A percentile compares a stretch with the other conserved stretches of the same genome.
These are phyloP conservation scores for Diaporthe nobilis DNA, from an alignment of 2,329 filamentous ascomycete genomes.

Conservation along the genomic window DNA sequence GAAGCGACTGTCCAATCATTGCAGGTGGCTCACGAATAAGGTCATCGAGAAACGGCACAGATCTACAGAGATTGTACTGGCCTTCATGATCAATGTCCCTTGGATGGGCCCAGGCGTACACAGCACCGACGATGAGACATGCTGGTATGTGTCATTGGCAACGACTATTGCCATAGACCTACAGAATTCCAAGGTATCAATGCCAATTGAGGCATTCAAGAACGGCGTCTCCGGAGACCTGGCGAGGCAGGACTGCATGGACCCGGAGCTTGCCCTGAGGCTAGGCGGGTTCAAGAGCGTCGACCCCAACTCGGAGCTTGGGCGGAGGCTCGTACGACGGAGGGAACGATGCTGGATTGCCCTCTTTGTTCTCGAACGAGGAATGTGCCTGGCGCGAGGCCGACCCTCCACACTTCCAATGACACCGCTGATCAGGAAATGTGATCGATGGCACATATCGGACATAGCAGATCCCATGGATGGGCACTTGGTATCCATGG, in stretches of 20 bases:
- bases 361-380: constrained; percentile 79
- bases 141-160: constrained; percentile 78
- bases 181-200: constrained; percentile 78
- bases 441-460: constrained; percentile 78
- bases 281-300: constrained; percentile 78
- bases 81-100: constrained; percentile 82
- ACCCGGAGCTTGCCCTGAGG: constrained; percentile 73
- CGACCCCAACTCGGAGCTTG: constrained; percentile 72
- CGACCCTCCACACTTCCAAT: constrained; percentile 78
- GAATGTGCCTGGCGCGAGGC: constrained; percentile 79
- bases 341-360: constrained; percentile 80
- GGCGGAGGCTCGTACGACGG: constrained; percentile 72
- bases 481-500: constrained; percentile 79
- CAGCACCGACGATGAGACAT: constrained; percentile 81
- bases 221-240: constrained; percentile 62
- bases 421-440: constrained; percentile 75
- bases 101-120: constrained; percentile 80
- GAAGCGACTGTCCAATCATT: constrained; percentile 75
- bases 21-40: constrained; percentile 72
- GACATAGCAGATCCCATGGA: constrained; percentile 76
- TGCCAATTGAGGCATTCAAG: constrained; percentile 65
- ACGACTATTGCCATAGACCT: constrained; percentile 78
- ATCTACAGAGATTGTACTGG: constrained; percentile 81
- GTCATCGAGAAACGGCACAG: constrained; percentile 74
- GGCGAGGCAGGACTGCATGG: constrained; percentile 78